A percentile compares a stretch with the other conserved stretches of the same genome.
These are phyloP conservation scores for Sphagnum magellanicum DNA, from an alignment of 228 moss, liverwort and hornwort species.

Conservation along the genomic window DNA sequence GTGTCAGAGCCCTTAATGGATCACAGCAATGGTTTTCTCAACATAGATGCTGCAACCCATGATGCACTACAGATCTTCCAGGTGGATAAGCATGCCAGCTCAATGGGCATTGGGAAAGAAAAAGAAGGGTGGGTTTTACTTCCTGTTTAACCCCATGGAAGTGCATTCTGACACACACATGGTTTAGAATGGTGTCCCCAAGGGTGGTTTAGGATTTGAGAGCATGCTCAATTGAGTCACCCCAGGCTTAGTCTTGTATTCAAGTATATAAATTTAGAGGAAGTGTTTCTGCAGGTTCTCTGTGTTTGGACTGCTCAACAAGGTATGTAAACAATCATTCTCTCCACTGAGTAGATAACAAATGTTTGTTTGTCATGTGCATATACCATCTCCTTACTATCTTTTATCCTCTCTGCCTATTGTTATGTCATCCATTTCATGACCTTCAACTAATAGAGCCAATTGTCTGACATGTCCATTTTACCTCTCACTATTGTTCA, in stretches of 20 bases:
- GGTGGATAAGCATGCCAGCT: conserved; percentile 79
- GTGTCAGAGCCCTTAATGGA: not conserved
- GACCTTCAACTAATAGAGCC: no score
- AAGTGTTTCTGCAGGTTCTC: conserved; percentile 59
- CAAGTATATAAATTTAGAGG: no score
- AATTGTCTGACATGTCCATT: not conserved
- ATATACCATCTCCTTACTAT: not conserved
- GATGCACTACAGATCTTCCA: conserved; percentile 93
- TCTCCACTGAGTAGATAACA: not conserved
- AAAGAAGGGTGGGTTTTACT: conserved; percentile 75
- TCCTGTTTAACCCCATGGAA: not conserved
- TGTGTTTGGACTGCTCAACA: conserved; percentile 80
- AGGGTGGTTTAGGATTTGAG: not conserved
- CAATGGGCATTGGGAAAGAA: conserved; percentile 90
- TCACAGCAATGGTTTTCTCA: conserved; percentile 70
- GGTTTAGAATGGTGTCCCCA: not conserved
- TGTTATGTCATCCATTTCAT: no score
- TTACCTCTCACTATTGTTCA: conserved; percentile 14
- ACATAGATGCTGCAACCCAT: conserved; percentile 70
- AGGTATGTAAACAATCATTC: conserved; percentile 32
- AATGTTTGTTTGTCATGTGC: not conserved
- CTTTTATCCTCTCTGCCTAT: no score
- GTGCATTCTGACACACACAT: not conserved
- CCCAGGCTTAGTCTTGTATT: no score
- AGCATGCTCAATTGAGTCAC: not conserved